Base-by-base conservation (phyloP, 768 basidiomycete species). In the Pulveroboletus sp. region DNA sequence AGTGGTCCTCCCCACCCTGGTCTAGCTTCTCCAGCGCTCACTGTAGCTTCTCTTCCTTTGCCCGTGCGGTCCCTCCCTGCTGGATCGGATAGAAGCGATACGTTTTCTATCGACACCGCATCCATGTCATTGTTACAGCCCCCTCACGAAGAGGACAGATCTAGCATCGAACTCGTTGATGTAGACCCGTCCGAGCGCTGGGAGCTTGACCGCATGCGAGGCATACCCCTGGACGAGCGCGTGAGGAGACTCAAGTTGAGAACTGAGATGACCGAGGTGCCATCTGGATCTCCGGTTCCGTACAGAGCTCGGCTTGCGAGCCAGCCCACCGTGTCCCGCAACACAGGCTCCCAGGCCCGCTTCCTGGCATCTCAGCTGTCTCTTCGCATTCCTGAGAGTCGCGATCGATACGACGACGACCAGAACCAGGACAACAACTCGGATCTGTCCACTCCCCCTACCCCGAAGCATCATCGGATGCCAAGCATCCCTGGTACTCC, bases 91-190 rank as follows among this genome's bases (percentile, higher is more conserved):
- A 57, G 62, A 40, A 66, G 54, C 20, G 59, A 62, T 44, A 56
- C 58, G 5, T 55, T 42, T 49, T 58, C 63, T 20, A 45, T 62
- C 52, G 31, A 58, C 43, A 52, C 52, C n/a, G 34, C 53, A 5
- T 49, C 64, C 10, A 22, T 56, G 2, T 54, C 62, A 16, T 19
- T 56, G 24, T n/a, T 60, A 42, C 50, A 49, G 32, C 53, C 44
- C 54, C 60, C 57, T 32, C 48, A 20, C n/a, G 76, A 76, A 47
- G 77, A 77, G 31, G 80, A 81, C 47, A 64, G 70, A 5, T 78
- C 77, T 27, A 68, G 67, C 55, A 65, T 82, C 45, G 80, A 80
- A 57, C 73, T 83, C 34, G 72, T 83, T 37, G 77, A 79, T 31
- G 55, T 73, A 45, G 75, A 75, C 49, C 76, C 57, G 39, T 71